Percentiles rank a stretch among this genome's conserved stretches.
phyloP scores from a whole-genome alignment of 2,329 filamentous ascomycete genomes.

The Neofusicoccum ribis region DNA sequence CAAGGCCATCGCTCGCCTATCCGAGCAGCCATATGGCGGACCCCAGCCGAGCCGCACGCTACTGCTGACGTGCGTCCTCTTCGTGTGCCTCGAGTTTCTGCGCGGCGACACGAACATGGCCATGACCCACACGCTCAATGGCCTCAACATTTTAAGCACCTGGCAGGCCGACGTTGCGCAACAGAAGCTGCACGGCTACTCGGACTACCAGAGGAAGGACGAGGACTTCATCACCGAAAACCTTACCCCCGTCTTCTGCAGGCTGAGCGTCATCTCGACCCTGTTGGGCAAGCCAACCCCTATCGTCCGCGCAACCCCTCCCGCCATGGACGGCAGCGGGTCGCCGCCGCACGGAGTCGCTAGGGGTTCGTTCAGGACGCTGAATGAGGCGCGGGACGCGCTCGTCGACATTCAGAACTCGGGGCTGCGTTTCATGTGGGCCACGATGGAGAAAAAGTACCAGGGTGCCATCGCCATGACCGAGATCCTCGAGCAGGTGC shows the following conservation, averaged over 20 bases:
- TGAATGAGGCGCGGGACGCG: not conserved
- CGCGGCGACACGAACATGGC: constrained; percentile 41
- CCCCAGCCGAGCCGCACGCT: constrained; percentile 37
- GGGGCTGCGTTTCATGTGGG: constrained; percentile 10
- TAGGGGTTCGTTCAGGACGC: not conserved
- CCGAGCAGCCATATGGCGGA: constrained; percentile 34
- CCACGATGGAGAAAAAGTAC: constrained; percentile 14
- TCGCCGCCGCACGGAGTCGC: not conserved
- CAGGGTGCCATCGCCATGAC: constrained; percentile 7
- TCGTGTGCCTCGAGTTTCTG: constrained; percentile 44
- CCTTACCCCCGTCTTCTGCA: constrained; percentile 13
- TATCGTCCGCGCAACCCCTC: not conserved
- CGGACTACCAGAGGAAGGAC: not conserved
- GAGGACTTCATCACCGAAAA: constrained; percentile 4
- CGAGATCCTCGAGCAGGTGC: constrained; percentile 11
- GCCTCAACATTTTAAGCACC: constrained; percentile 39
- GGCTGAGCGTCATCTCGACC: not conserved
- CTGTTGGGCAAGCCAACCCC: not conserved
- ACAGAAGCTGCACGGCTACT: not conserved
- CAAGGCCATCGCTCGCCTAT: constrained; percentile 38
- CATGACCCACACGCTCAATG: constrained; percentile 46
- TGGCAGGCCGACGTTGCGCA: not conserved
- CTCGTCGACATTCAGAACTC: constrained; percentile 16
- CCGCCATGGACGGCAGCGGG: not conserved
- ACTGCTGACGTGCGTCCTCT: constrained; percentile 45